Conservation (phyloP, 768 basidiomycete genomes). For the Macrolepiota albuminosa region DNA sequence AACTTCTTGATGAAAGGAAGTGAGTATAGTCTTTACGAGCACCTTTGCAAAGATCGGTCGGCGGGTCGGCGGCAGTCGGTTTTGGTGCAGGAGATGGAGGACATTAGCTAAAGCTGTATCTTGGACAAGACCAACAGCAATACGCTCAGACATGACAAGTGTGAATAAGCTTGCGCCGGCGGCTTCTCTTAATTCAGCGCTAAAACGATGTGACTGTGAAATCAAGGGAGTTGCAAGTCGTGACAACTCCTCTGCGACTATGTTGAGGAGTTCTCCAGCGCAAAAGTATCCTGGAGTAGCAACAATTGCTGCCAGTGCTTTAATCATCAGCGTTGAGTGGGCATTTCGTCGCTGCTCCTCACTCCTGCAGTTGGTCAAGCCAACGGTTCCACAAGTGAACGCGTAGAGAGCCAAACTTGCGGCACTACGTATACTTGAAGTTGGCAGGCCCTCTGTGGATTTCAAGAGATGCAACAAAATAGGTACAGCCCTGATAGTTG, state of each 20-base stretch:
- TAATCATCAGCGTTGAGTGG: slow-evolving; percentile 29
- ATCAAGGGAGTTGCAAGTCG: slow-evolving; percentile 28
- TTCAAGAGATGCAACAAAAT: slow-evolving; percentile 30
- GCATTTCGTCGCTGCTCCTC: slow-evolving; percentile 23
- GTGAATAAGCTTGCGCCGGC: slow-evolving; percentile 31
- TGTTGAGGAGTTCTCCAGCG: slow-evolving; percentile 25
- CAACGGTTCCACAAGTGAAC: slow-evolving; percentile 23
- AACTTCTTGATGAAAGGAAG: slow-evolving; percentile 26
- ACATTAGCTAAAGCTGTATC: slow-evolving; percentile 31
- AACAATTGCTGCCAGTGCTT: slow-evolving; percentile 28
- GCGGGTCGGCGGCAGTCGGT: slow-evolving; percentile 18
- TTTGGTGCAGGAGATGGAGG: slow-evolving; percentile 32
- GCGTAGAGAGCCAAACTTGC: slow-evolving; percentile 27
- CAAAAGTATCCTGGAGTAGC: slow-evolving; percentile 26
- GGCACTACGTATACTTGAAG: slow-evolving; percentile 24
- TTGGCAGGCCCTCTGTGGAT: slow-evolving; percentile 22
- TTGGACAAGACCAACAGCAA: slow-evolving; percentile 25
- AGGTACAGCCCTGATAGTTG: slow-evolving; percentile 28
- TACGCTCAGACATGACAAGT: slow-evolving; percentile 29
- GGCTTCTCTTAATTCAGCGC: slow-evolving; percentile 19
- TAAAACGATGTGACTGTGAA: slow-evolving; percentile 24
- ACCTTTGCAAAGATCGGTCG: slow-evolving; percentile 25
- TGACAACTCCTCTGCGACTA: slow-evolving; percentile 27
- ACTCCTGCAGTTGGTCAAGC: slow-evolving; percentile 21
- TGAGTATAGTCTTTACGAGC: slow-evolving; percentile 25